Evolutionary conservation across 225 moss, liverwort and hornwort species (phyloP), one percentile per base, ranked within the genome.

Genomic region (Pseudisothecium myosuroides): DNA sequence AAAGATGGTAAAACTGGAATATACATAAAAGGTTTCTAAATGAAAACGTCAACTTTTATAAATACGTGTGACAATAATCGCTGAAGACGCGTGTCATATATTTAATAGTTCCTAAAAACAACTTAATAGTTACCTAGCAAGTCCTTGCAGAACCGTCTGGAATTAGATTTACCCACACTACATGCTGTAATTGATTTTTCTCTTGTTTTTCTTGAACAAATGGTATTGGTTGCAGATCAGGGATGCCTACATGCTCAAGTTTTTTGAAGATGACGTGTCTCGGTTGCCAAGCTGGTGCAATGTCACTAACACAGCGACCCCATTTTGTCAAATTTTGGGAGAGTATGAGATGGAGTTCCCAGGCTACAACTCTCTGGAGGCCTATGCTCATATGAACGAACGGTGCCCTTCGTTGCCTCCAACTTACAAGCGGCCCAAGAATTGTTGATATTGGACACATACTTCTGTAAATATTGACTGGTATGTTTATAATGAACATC

Each of bases 211-310:
- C 21, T 66, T 59, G 14, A 88, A 61, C 49, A 63, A 54, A 66
- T 75, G 72, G 39, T 59, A 55, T 59, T 79, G 67, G 19, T 87
- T 87, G 91, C 95, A 95, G 95, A 96, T 96, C 83, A 93, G 95
- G 88, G 98, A 98, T 88, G 98, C 98, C 58, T 98, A 97, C 29
- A 96, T 98, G 96, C 95, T 98, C 43, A 97, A 95, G 52, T 90
- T 98, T 67, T 98, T 92, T 81, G 95, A 98, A 86, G 95, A 92
- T 69, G 94, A 97, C 45, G 27, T 43, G 24, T 91, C 96, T 62
- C 94, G 96, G 64, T 79, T 98, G 86, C 98, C 98, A 83, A 94
- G 92, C 80, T 98, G 95, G 95, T 98, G 98, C 91, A 94, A 92
- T 64, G 65, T 84, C 72, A 90, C 89, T 6, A 71, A 92, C 39